Base-by-base conservation (phyloP, 2,329 filamentous ascomycete species). In the Diaporthe australafricana region DNA sequence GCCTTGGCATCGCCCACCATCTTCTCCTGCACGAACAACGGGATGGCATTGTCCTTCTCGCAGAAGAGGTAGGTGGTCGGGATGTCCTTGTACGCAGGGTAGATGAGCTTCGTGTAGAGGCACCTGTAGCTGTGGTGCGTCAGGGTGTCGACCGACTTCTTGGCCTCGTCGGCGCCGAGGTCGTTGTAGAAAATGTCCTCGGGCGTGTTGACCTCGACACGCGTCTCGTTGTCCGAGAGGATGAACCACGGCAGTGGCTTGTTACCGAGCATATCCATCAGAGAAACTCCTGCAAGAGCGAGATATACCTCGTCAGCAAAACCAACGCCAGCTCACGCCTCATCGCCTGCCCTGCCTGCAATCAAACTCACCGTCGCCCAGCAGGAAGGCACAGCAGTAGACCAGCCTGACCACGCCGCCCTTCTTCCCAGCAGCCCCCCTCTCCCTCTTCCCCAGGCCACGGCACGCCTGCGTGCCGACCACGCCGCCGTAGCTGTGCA, bases 401-500 rank as follows among this genome's bases (percentile, higher is more conserved):
- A 70, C 63, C 35, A 70, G 47, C 16, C 45, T 53, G 5, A 55
- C 20, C 4, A 70, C 47, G 32, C 68, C 68, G 17, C 68, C 68
- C 8, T 63, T 52, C 25, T 63, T 53, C 16, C 68, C 68, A 5
- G 42, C 25, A 22, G 68, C 56, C 17, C 32, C 25, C 32, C 56
- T 70, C 20, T 63, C 56, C 56, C 53, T 55, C 56, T 55, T 55
- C 17, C 55, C 68, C n/a, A 70, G 47, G 5, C 55, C 68, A 32
- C 68, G 56, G 27, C 68, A 70, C 11, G 68, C 22, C 35, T 70
- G 17, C 17, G 68, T 60, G 11, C 68, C 68, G 45, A 57, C 56
- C n/a, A 63, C n/a, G 12, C 68, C 68, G 5, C 68, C 68, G 8
- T 70, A 70, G 47, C 68, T 70, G 25, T 70, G 68, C 68, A 70